Conservation (phyloP, 2,329 filamentous ascomycete species). For the Domatiomyces globalis region DNA sequence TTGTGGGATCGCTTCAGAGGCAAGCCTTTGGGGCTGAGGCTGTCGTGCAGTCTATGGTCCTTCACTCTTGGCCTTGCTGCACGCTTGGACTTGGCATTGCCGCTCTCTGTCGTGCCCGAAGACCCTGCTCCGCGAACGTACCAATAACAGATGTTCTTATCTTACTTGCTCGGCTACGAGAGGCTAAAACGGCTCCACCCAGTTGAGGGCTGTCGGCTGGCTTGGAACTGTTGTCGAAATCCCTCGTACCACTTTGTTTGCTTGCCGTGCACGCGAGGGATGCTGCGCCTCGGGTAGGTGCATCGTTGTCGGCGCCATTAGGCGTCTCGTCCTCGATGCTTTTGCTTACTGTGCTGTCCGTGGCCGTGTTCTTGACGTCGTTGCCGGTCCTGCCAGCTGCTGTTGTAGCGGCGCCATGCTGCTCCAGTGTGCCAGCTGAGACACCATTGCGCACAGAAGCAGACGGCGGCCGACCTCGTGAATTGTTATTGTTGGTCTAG, state of each 20-base stretch:
- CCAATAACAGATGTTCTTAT: conserved; percentile 28
- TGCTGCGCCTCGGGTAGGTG: conserved; percentile 21
- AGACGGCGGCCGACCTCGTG: conserved; percentile 30
- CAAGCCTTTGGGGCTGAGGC: conserved; percentile 17
- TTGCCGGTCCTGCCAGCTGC: conserved; percentile 22
- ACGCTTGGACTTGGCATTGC: conserved; percentile 10
- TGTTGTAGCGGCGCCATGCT: conserved; percentile 11
- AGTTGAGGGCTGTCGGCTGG: not conserved
- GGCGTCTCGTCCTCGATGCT: conserved; percentile 34
- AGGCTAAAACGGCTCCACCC: not conserved
- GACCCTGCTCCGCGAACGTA: conserved; percentile 24
- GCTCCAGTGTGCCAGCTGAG: conserved; percentile 19
- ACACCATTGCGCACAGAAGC: conserved; percentile 48
- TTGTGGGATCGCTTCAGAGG: conserved; percentile 25
- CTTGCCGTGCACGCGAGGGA: conserved; percentile 12
- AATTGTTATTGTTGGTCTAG: conserved; percentile 29
- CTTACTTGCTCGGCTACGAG: conserved; percentile 26
- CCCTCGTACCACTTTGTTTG: conserved; percentile 26
- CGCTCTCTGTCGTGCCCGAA: conserved; percentile 6
- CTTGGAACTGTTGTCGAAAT: not conserved
- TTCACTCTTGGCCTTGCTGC: conserved; percentile 14
- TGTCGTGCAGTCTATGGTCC: conserved; percentile 18
- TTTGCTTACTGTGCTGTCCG: conserved; percentile 29
- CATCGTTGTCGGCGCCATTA: conserved; percentile 14
- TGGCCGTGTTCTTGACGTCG: conserved; percentile 42